Percentiles rank a stretch among this genome's conserved stretches.
phyloP scores from a whole-genome alignment of 169 alveolate species.

The Eimeria mitis region DNA sequence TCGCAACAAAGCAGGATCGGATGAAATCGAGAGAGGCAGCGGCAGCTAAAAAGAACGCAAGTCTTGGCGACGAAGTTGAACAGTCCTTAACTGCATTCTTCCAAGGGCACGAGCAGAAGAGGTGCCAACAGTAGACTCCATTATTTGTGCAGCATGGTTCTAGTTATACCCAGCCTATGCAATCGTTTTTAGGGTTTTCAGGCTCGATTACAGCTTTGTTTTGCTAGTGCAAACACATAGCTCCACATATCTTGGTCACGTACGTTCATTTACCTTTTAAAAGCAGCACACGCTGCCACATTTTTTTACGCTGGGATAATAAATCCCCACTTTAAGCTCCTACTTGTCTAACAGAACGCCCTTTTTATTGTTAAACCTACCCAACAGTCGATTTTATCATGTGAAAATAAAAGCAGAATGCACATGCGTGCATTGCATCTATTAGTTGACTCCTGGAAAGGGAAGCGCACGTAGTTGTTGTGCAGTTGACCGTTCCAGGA shows the following conservation, averaged over 20 bases:
- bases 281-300: conserved; percentile 6
- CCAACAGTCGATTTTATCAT: background rate
- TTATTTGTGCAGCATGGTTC: background rate
- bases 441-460: background rate
- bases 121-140: background rate
- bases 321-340: background rate
- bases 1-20: conserved; percentile 3
- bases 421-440: background rate
- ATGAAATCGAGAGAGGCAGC: background rate
- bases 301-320: background rate
- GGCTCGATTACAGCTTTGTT: background rate
- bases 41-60: background rate
- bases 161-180: background rate
- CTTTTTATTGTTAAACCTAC: background rate
- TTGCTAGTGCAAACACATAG: background rate
- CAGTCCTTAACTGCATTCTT: conserved; percentile 67
- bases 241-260: background rate
- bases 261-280: background rate
- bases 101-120: conserved; percentile 27
- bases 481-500: background rate
- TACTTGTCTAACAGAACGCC: background rate
- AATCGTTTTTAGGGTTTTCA: background rate
- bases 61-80: conserved; percentile 65
- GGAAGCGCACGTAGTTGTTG: background rate
- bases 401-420: background rate